These are phyloP conservation scores for Aschersonia sp. DNA, from an alignment of 2,329 filamentous ascomycete genomes.

Conservation along the genomic window DNA sequence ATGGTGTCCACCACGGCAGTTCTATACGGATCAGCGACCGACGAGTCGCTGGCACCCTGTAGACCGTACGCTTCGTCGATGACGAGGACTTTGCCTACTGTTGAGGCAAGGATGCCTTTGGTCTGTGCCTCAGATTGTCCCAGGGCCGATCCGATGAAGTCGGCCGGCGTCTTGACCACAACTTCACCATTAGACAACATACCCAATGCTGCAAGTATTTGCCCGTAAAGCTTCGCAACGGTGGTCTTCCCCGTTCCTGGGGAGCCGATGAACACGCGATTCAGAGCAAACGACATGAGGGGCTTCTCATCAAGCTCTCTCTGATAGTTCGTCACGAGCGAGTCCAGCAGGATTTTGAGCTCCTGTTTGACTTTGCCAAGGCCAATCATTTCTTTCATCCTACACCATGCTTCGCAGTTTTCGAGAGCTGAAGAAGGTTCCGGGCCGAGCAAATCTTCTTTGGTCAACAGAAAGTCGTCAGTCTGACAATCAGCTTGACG, in stretches of 20 bases:
- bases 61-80: constrained; percentile 72
- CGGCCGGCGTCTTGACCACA: constrained; percentile 55
- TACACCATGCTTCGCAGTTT: constrained; percentile 38
- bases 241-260: constrained; percentile 69
- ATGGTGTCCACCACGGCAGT: constrained; percentile 58
- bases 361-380: constrained; percentile 47
- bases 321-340: constrained; percentile 47
- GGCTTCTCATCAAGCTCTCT: constrained; percentile 49
- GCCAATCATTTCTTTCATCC: constrained; percentile 44
- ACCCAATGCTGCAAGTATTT: constrained; percentile 53
- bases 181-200: constrained; percentile 57
- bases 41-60: constrained; percentile 19
- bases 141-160: constrained; percentile 51
- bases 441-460: constrained; percentile 58
- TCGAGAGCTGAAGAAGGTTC: constrained; percentile 41
- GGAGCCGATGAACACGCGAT: constrained; percentile 54
- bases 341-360: constrained; percentile 43
- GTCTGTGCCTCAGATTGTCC: constrained; percentile 58
- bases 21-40: constrained; percentile 29
- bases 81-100: constrained; percentile 59
- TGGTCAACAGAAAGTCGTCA: constrained; percentile 45
- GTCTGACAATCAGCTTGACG: constrained; percentile 23
- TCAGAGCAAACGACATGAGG: constrained; percentile 45
- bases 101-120: constrained; percentile 53
- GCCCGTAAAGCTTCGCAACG: constrained; percentile 57